These are phyloP conservation scores for Pseudozyma sp. DNA, from an alignment of 1,284 basidiomycete genomes.

Conservation along the genomic window DNA sequence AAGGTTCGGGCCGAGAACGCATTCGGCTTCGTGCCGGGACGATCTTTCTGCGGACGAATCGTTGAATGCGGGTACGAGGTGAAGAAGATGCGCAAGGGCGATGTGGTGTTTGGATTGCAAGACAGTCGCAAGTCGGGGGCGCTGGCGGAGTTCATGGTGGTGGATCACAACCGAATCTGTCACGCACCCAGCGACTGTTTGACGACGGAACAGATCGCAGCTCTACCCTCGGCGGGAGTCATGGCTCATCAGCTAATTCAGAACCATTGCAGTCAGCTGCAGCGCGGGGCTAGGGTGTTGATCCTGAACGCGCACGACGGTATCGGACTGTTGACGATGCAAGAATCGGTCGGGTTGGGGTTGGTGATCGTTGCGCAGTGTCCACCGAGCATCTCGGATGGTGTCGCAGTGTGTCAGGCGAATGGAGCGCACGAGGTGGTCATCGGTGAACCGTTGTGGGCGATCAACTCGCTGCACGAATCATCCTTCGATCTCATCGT, in stretches of 20 bases:
- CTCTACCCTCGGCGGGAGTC: conserved; percentile 69
- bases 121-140: conserved; percentile 69
- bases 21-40: conserved; percentile 69
- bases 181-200: conserved; percentile 68
- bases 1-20: conserved; percentile 63
- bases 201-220: conserved; percentile 69
- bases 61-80: conserved; percentile 69
- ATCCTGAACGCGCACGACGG: conserved; percentile 70
- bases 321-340: conserved; percentile 69
- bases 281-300: conserved; percentile 68
- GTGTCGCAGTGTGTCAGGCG: conserved; percentile 65
- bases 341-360: conserved; percentile 68
- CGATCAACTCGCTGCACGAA: conserved; percentile 70
- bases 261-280: conserved; percentile 67
- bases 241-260: conserved; percentile 69
- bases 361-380: conserved; percentile 70
- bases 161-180: conserved; percentile 69
- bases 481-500: conserved; percentile 69
- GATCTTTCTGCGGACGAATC: conserved; percentile 70
- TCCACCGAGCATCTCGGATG: conserved; percentile 66
- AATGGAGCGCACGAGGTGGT: conserved; percentile 70
- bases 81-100: conserved; percentile 68
- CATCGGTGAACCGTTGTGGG: conserved; percentile 69
- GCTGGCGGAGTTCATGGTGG: conserved; percentile 68
- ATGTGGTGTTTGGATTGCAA: conserved; percentile 70